phyloP scores from a whole-genome alignment of 306 rosid genomes.

The Aeschynomene evenia region DNA sequence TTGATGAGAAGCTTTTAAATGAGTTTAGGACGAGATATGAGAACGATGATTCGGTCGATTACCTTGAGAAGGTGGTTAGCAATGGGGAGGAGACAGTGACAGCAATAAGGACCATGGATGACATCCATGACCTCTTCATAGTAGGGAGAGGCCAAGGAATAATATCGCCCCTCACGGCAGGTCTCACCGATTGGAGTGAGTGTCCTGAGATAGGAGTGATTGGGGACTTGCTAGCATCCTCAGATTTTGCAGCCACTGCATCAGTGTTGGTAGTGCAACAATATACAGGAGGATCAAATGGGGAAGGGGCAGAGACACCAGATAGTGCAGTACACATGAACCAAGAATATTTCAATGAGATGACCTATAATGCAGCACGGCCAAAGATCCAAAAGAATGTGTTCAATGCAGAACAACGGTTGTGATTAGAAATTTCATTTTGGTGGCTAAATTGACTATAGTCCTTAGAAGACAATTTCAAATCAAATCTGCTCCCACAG shows the following conservation, averaged over 20 bases:
- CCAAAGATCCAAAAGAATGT: slow-evolving; percentile 4
- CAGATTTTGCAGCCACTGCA: slow-evolving; percentile 82
- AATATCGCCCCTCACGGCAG: slow-evolving; percentile 77
- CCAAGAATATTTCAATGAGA: slow-evolving; percentile 18
- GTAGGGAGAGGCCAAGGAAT: slow-evolving; percentile 89
- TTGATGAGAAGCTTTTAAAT: slow-evolving; percentile 53
- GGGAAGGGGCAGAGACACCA: slow-evolving; percentile 34
- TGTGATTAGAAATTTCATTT: background rate
- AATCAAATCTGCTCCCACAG: background rate
- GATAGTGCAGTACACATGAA: background rate
- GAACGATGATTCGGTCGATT: slow-evolving; percentile 45
- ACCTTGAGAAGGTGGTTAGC: slow-evolving; percentile 56
- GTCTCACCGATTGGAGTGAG: slow-evolving; percentile 94
- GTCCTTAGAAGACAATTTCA: background rate
- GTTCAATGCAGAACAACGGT: background rate
- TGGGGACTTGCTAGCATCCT: slow-evolving; percentile 81
- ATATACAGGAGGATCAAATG: slow-evolving; percentile 44
- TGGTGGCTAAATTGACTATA: background rate
- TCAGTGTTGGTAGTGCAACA: slow-evolving; percentile 86
- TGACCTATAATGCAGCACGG: background rate
- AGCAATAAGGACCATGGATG: slow-evolving; percentile 63
- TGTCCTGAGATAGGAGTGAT: slow-evolving; percentile 90
- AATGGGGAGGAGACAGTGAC: slow-evolving; percentile 90
- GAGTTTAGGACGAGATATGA: slow-evolving; percentile 40
- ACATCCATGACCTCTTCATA: slow-evolving; percentile 65